These are phyloP conservation scores for Tuber borchii DNA, from an alignment of 495 filamentous ascomycete species.

Conservation along the genomic window DNA sequence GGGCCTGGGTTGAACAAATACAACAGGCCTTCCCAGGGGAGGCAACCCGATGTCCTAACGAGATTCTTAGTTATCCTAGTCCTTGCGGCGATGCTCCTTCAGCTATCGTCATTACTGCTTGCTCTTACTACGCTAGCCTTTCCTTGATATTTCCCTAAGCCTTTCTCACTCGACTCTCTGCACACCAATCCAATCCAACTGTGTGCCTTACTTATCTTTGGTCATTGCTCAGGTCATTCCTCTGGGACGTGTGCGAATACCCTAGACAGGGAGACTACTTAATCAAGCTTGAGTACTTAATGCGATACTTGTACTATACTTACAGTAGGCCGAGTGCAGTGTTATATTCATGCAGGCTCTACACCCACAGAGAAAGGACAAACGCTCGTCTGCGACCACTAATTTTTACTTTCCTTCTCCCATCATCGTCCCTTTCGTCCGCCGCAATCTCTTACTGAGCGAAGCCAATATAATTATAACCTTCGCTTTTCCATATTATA, in stretches of 20 bases:
- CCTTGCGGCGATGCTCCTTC: not conserved
- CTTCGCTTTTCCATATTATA: not conserved
- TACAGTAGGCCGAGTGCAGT: too few species aligned
- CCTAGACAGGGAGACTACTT: not conserved
- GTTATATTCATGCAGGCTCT: too few species aligned
- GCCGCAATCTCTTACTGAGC: not conserved
- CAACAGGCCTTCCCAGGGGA: too few species aligned
- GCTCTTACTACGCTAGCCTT: not conserved
- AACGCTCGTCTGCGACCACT: too few species aligned
- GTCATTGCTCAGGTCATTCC: not conserved
- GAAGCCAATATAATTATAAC: not conserved
- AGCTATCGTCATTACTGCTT: not conserved
- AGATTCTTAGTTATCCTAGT: too few species aligned
- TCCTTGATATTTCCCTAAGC: not conserved
- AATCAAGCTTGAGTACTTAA: too few species aligned
- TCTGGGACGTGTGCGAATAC: not conserved
- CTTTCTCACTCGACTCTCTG: not conserved
- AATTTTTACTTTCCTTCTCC: not conserved
- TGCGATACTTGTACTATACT: too few species aligned
- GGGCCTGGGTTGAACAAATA: too few species aligned
- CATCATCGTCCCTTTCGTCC: not conserved
- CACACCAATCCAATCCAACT: too few species aligned
- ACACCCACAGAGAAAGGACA: too few species aligned
- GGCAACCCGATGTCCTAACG: too few species aligned
- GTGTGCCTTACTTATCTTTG: not conserved